Percentiles rank a stretch among this genome's conserved stretches.
These are phyloP conservation scores for Pezicula neosporulosa DNA, from an alignment of 2,329 filamentous ascomycete genomes.

Conservation along the genomic window DNA sequence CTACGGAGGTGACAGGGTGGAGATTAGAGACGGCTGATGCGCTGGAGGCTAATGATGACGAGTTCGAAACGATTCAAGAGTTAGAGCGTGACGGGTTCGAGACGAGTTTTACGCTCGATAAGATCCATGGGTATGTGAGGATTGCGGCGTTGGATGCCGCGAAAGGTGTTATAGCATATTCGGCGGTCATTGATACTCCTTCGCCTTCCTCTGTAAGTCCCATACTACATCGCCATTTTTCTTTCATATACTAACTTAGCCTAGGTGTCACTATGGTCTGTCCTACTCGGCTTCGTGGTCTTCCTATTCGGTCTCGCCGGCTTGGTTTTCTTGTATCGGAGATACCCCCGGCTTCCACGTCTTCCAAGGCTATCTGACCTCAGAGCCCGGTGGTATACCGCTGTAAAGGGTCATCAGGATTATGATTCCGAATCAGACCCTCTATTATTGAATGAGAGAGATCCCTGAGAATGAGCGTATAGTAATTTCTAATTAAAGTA, in stretches of 20 bases:
- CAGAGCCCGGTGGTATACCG: background rate
- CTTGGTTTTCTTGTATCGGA: background rate
- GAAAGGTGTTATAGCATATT: conserved; percentile 6
- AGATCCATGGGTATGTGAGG: conserved; percentile 5
- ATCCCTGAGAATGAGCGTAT: background rate
- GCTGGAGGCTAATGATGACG: conserved; percentile 2
- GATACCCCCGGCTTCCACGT: background rate
- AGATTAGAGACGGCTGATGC: conserved; percentile 7
- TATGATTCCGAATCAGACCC: background rate
- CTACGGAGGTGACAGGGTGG: conserved; percentile 26
- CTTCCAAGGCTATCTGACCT: conserved; percentile 1
- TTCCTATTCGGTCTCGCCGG: background rate
- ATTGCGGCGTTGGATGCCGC: conserved; percentile 8
- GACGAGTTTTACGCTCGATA: conserved; percentile 9
- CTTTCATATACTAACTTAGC: conserved; percentile 3
- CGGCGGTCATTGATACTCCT: conserved; percentile 6
- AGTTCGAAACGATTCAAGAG: conserved; percentile 8
- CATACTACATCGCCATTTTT: background rate
- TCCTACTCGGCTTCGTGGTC: background rate
- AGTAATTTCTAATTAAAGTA: too few species aligned
- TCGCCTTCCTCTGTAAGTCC: conserved; percentile 7
- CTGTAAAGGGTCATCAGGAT: background rate
- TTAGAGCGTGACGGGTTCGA: conserved; percentile 13
- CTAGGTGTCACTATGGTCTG: conserved; percentile 1
- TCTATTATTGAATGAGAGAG: conserved; percentile 1